These are phyloP conservation scores for Cucumis cinereus DNA, from an alignment of 306 rosid genomes.

Conservation along the genomic window DNA sequence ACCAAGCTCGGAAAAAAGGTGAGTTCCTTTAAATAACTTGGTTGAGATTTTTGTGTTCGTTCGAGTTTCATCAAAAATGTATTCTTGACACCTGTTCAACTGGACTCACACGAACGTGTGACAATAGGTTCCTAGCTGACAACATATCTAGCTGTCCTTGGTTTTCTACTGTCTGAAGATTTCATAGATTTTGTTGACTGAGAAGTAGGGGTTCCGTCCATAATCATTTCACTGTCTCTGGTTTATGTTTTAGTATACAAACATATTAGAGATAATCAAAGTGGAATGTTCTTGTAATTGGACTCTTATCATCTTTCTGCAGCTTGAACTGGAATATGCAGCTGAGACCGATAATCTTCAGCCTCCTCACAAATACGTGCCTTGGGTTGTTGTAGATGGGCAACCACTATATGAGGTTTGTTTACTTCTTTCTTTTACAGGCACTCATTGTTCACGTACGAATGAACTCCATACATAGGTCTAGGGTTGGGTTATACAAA, in stretches of 20 bases:
- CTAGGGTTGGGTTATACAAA: not conserved
- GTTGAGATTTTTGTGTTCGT: not conserved
- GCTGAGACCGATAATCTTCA: constrained; percentile 55
- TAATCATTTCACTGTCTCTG: not conserved
- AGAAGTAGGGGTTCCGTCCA: not conserved
- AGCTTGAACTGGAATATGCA: constrained; percentile 69
- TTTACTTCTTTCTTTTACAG: constrained; percentile 9
- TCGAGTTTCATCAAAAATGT: not conserved
- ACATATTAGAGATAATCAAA: not conserved
- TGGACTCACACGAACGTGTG: not conserved
- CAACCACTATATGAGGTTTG: constrained; percentile 73
- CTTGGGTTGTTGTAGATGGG: constrained; percentile 92
- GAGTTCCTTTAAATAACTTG: not conserved
- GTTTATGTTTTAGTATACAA: not conserved
- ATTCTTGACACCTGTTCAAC: not conserved
- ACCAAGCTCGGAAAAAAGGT: constrained; percentile 59
- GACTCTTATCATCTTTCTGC: constrained; percentile 17
- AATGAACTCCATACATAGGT: not conserved
- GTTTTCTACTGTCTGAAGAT: not conserved
- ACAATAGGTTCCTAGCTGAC: not conserved
- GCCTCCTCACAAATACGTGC: constrained; percentile 80
- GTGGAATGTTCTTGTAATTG: not conserved
- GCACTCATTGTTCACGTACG: not conserved
- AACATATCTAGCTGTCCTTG: not conserved
- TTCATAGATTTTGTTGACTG: not conserved